Evolutionary conservation across 768 basidiomycete genomes (phyloP).

Genomic region (Trametes meyenii): DNA sequence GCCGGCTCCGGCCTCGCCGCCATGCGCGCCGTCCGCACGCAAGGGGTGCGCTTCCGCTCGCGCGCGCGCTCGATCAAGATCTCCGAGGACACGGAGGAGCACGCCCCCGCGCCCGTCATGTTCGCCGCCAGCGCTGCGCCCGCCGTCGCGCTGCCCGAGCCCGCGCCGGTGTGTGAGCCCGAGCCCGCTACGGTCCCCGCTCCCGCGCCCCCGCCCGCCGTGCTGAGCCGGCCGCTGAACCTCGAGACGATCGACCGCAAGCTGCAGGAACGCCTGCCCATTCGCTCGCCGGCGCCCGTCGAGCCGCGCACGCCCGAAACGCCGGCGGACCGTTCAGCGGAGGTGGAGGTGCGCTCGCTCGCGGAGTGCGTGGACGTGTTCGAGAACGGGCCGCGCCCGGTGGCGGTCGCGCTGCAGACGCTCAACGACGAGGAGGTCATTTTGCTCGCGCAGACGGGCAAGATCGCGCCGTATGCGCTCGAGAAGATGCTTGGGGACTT

Average conservation of each 20-base stretch:
- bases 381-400: slow-evolving; percentile 68
- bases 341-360: slow-evolving; percentile 49
- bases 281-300: slow-evolving; percentile 27
- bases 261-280: slow-evolving; percentile 42
- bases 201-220: slow-evolving; percentile 15
- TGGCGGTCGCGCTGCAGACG: slow-evolving; percentile 55
- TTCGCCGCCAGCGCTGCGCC: slow-evolving; percentile 27
- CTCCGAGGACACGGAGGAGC: slow-evolving; percentile 20
- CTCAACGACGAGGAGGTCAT: slow-evolving; percentile 94
- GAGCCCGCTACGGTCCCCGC: slow-evolving; percentile 8
- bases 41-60: slow-evolving; percentile 32
- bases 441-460: slow-evolving; percentile 83
- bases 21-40: slow-evolving; percentile 26
- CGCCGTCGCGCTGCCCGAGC: slow-evolving; percentile 12
- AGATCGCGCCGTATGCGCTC: slow-evolving; percentile 92
- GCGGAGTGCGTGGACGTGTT: slow-evolving; percentile 82
- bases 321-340: slow-evolving; percentile 18
- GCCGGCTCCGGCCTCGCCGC: slow-evolving; percentile 44
- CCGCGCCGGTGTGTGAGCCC: slow-evolving; percentile 14
- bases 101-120: slow-evolving; percentile 20
- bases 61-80: slow-evolving; percentile 24
- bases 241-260: slow-evolving; percentile 59
- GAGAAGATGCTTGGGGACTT: slow-evolving; percentile 93
- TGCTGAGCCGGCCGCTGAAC: slow-evolving; percentile 44
- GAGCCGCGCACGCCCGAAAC: slow-evolving; percentile 28